Evolutionary conservation across 1,284 basidiomycete species (phyloP).

Genomic region (Anthracocystis walkeri): DNA sequence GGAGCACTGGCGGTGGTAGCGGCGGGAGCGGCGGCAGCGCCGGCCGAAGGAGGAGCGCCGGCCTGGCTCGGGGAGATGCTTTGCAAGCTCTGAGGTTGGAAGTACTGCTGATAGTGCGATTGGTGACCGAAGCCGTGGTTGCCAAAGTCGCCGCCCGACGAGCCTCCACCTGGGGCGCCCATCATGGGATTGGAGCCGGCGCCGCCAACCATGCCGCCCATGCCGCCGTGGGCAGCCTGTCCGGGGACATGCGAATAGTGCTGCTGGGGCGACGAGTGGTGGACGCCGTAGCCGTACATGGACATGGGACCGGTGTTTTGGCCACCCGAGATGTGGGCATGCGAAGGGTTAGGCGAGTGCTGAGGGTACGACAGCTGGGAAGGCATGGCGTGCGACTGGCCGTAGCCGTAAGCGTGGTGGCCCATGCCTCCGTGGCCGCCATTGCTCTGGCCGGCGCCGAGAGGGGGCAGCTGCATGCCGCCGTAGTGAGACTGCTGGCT

Average conservation of each 20-base stretch:
- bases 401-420: slow-evolving; percentile 51
- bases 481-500: slow-evolving; percentile 48
- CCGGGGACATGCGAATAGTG: slow-evolving; percentile 55
- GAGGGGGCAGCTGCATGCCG: slow-evolving; percentile 54
- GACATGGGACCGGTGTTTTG: slow-evolving; percentile 50
- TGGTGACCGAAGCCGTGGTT: slow-evolving; percentile 52
- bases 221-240: slow-evolving; percentile 51
- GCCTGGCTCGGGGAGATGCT: slow-evolving; percentile 52
- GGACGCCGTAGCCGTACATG: slow-evolving; percentile 54
- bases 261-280: slow-evolving; percentile 51
- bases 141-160: slow-evolving; percentile 37
- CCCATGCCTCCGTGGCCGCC: slow-evolving; percentile 48
- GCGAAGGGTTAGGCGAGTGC: slow-evolving; percentile 52
- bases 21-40: slow-evolving; percentile 28
- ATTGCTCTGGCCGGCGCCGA: slow-evolving; percentile 53
- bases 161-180: slow-evolving; percentile 50
- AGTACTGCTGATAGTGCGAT: slow-evolving; percentile 55
- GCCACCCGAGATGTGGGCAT: slow-evolving; percentile 44
- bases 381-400: slow-evolving; percentile 50
- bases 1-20: slow-evolving; percentile 21
- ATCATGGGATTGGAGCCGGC: slow-evolving; percentile 56
- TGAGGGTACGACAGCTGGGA: slow-evolving; percentile 54
- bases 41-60: slow-evolving; percentile 40
- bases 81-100: slow-evolving; percentile 50
- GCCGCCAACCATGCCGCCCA: slow-evolving; percentile 52